Percentiles rank a stretch among this genome's conserved stretches.
Conservation (phyloP, 495 filamentous ascomycete genomes). For the Pseudevernia furfuracea region DNA sequence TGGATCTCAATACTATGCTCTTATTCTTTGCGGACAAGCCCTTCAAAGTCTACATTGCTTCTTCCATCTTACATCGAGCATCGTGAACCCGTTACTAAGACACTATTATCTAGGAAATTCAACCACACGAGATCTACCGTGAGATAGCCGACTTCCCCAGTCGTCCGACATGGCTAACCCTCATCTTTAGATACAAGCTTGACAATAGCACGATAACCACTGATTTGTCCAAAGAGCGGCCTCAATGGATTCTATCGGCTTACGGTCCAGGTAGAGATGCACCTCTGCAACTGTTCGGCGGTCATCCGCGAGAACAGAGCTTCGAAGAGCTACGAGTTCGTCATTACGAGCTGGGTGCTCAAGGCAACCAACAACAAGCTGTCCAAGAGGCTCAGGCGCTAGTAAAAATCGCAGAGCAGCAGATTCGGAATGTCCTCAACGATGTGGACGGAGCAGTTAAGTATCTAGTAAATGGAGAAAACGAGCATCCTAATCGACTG, state of each 20-base stretch:
- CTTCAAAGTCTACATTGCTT: background rate
- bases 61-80: background rate
- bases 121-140: constrained; percentile 7
- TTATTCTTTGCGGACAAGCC: background rate
- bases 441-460: constrained; percentile 65
- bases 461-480: constrained; percentile 58
- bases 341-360: constrained; percentile 50
- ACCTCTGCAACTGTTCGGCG: constrained; percentile 74
- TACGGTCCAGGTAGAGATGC: constrained; percentile 67
- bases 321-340: constrained; percentile 71
- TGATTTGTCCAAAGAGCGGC: constrained; percentile 46
- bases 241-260: constrained; percentile 74
- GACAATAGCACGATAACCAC: constrained; percentile 19
- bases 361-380: constrained; percentile 57
- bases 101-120: constrained; percentile 12
- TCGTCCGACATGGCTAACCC: background rate
- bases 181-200: constrained; percentile 20
- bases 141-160: background rate
- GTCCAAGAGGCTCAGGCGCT: constrained; percentile 57
- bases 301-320: constrained; percentile 68
- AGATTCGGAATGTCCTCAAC: constrained; percentile 57
- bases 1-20: background rate
- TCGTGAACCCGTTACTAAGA: background rate
- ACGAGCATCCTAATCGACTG: constrained; percentile 72
- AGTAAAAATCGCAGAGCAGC: constrained; percentile 52